Evolutionary conservation across 2,329 filamentous ascomycete species (phyloP).

Genomic region (Ceratocystis papillata): DNA sequence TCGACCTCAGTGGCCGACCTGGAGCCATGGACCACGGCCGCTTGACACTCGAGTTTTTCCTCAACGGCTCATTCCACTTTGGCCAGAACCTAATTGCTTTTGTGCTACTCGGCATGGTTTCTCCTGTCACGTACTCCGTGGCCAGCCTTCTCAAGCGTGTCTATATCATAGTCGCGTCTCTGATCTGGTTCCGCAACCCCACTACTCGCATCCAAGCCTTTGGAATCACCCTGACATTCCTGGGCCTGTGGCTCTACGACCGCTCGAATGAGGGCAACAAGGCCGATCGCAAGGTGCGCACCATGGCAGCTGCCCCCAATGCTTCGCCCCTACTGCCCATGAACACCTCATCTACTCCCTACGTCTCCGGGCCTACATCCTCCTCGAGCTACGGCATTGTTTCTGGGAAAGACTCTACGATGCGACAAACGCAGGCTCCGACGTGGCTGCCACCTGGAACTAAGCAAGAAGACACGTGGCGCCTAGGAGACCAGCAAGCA

Average conservation of each 20-base stretch:
- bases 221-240: constrained; percentile 78
- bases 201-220: constrained; percentile 73
- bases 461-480: constrained; percentile 78
- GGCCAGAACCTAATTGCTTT: constrained; percentile 94
- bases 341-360: neutral
- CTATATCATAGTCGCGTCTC: constrained; percentile 88
- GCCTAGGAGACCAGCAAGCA: constrained; percentile 30
- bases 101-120: constrained; percentile 80
- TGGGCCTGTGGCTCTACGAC: constrained; percentile 92
- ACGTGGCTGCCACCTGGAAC: constrained; percentile 70
- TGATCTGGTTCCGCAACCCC: constrained; percentile 88
- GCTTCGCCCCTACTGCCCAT: constrained; percentile 54
- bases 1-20: constrained; percentile 49
- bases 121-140: constrained; percentile 93
- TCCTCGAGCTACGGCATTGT: constrained; percentile 18
- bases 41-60: constrained; percentile 72
- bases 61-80: constrained; percentile 96
- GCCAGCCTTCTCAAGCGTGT: constrained; percentile 94
- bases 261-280: constrained; percentile 80
- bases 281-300: constrained; percentile 69
- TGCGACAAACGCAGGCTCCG: constrained; percentile 13
- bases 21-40: constrained; percentile 67
- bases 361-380: neutral
- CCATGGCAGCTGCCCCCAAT: constrained; percentile 39
- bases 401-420: constrained; percentile 2